Evolutionary conservation across 2,329 filamentous ascomycete genomes (phyloP), one percentile per base, ranked within the genome.

Genomic region (Epichloe uncinata): DNA sequence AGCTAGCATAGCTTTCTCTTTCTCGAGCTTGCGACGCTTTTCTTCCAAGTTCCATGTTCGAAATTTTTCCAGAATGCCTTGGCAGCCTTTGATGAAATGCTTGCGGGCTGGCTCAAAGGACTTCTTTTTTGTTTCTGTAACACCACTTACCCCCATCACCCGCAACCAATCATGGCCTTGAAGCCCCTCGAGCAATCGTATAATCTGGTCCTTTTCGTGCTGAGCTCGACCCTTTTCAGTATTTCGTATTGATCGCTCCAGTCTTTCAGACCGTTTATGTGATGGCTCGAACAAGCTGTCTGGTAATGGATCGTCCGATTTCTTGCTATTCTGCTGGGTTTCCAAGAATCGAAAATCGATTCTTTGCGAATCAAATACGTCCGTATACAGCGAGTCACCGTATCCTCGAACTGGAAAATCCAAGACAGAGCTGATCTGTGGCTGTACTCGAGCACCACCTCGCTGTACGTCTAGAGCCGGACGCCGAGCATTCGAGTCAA

Each of bases 101-200:
- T 83, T 77, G 30, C 93, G 79, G 53, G 93, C 93, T 2, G 85
- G 82, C 65, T 95, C 88, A 65, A 88, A 96, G 33, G 84, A 78
- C 64, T 85, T 93, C 67, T 87, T 91, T 87, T 87, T 87, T 20
- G 81, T 81, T 61, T 96, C 90, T 0, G 88, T 94, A 37, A 94
- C 71, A 18, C 79, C 87, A 55, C 82, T 91, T 35, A 97, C 84
- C 26, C 91, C 93, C 81, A 98, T 89, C 4, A 90, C 79, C 53
- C 86, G 83, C 50, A 96, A 73, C 93, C 93, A 98, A 66, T 97
- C 93, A 51, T 86, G 87, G 2, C 91, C 87, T 63, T 87, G 85
- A 1, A 98, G 75, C 16, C 88, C 88, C 49, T 93, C 88, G 6
- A 96, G 74, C 15, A 84, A 66, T 35, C 79, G 73, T 49, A 79